phyloP scores from a whole-genome alignment of 805 yeast species.

The Blastobotrys attinorum region DNA sequence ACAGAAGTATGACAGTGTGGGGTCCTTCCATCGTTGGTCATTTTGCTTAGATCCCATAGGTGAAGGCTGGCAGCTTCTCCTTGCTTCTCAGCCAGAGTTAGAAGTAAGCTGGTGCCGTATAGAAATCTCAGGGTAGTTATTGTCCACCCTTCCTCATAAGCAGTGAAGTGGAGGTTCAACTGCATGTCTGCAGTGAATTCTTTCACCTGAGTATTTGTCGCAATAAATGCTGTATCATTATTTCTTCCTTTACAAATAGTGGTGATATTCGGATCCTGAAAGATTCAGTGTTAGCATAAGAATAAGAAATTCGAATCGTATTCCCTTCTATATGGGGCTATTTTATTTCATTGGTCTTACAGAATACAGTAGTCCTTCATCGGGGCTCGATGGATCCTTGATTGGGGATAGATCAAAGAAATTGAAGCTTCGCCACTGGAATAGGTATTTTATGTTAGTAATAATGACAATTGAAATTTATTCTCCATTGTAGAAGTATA shows the following conservation, averaged over 20 bases:
- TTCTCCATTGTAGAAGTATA: too few relatives aligned
- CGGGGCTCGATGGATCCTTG: conserved; percentile 67
- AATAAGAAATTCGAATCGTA: background rate
- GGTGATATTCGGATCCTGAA: conserved; percentile 53
- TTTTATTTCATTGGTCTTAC: conserved; percentile 11
- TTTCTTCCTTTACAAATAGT: conserved; percentile 50
- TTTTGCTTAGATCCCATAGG: conserved; percentile 62
- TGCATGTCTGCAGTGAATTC: conserved; percentile 46
- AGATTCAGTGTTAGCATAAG: background rate
- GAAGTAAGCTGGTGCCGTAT: conserved; percentile 42
- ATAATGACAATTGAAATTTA: too few relatives aligned
- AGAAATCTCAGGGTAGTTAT: conserved; percentile 51
- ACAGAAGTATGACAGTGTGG: conserved; percentile 54
- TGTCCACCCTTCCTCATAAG: conserved; percentile 57
- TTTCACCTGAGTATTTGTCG: conserved; percentile 47
- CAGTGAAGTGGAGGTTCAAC: conserved; percentile 44
- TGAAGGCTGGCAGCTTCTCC: conserved; percentile 63
- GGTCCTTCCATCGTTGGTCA: conserved; percentile 16
- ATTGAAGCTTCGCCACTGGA: conserved; percentile 71
- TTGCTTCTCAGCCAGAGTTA: conserved; percentile 62
- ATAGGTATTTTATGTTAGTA: conserved; percentile 5
- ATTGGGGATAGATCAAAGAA: conserved; percentile 80
- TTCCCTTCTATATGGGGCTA: background rate
- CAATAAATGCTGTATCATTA: conserved; percentile 45
- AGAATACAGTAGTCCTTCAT: conserved; percentile 61